Conservation (phyloP, 2,329 filamentous ascomycete species). For the Fusarium sambucinum region DNA sequence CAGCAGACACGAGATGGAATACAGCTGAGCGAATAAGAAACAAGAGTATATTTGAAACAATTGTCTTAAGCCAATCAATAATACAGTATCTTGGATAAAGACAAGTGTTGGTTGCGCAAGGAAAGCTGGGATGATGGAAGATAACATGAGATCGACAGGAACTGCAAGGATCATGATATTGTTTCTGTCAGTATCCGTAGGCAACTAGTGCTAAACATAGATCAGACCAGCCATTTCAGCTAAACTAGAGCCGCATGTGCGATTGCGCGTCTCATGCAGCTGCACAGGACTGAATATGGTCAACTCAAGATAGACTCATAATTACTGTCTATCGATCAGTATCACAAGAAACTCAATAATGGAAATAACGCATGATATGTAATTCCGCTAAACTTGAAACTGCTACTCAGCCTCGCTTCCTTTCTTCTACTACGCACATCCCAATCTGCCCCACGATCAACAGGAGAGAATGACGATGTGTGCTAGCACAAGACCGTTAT, state of each 20-base stretch:
- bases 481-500: not conserved
- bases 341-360: not conserved
- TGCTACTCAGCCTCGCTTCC: conserved; percentile 2
- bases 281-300: not conserved
- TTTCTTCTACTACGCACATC: conserved; percentile 24
- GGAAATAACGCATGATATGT: not conserved
- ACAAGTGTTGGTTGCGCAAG: conserved; percentile 3
- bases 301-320: not conserved
- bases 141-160: conserved; percentile 30
- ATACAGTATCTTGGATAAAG: not conserved
- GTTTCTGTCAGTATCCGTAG: not conserved
- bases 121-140: conserved; percentile 1
- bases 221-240: conserved; percentile 14
- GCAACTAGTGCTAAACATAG: conserved; percentile 31
- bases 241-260: conserved; percentile 26
- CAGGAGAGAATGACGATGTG: conserved; percentile 24
- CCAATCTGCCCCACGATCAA: conserved; percentile 36
- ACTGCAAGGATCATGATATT: conserved; percentile 16
- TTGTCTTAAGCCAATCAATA: not conserved
- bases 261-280: conserved; percentile 29
- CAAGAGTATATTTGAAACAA: not conserved
- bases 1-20: conserved; percentile 16
- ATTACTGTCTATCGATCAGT: no score
- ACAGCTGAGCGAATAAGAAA: conserved; percentile 3
- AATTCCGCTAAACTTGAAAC: conserved; percentile 6